Percentiles rank a stretch among this genome's conserved stretches.
These are phyloP conservation scores for Suillus cothurnatus DNA, from an alignment of 768 basidiomycete genomes.

Conservation along the genomic window DNA sequence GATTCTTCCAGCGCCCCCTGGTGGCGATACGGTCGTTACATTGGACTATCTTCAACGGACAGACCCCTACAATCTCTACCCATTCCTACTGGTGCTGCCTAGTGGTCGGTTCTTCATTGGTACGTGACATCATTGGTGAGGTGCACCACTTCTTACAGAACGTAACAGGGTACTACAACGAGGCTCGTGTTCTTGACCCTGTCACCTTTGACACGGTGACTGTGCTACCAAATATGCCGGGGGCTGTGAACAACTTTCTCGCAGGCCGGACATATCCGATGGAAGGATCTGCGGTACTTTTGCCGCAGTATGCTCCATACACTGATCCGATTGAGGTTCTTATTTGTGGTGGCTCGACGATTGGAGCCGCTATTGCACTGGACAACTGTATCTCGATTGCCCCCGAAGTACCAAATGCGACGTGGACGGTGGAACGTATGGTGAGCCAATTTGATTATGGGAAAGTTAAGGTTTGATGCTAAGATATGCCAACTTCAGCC, in stretches of 20 bases:
- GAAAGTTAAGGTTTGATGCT: neutral
- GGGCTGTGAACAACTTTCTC: constrained; percentile 69
- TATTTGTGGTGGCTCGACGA: constrained; percentile 76
- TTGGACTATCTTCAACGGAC: constrained; percentile 72
- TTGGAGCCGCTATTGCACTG: constrained; percentile 48
- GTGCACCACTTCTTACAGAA: neutral
- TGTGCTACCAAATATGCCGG: constrained; percentile 72
- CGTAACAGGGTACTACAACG: constrained; percentile 66
- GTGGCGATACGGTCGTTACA: constrained; percentile 60
- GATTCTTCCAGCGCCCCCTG: constrained; percentile 65
- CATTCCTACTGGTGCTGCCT: constrained; percentile 73
- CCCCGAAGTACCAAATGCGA: constrained; percentile 62
- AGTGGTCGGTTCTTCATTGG: constrained; percentile 71
- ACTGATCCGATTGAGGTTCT: constrained; percentile 69
- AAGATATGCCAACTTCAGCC: constrained; percentile 42
- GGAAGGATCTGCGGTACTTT: constrained; percentile 67
- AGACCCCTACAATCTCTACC: constrained; percentile 81
- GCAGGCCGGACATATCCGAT: constrained; percentile 79
- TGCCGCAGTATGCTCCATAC: constrained; percentile 75
- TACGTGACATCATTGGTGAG: constrained; percentile 20
- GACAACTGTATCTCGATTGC: constrained; percentile 74
- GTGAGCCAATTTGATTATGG: constrained; percentile 39
- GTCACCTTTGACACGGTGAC: constrained; percentile 61
- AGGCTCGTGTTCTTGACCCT: constrained; percentile 75
- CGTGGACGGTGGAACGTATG: constrained; percentile 81